These are phyloP conservation scores for Fraxinus albicans DNA, from an alignment of 305 asterid species.

Conservation along the genomic window DNA sequence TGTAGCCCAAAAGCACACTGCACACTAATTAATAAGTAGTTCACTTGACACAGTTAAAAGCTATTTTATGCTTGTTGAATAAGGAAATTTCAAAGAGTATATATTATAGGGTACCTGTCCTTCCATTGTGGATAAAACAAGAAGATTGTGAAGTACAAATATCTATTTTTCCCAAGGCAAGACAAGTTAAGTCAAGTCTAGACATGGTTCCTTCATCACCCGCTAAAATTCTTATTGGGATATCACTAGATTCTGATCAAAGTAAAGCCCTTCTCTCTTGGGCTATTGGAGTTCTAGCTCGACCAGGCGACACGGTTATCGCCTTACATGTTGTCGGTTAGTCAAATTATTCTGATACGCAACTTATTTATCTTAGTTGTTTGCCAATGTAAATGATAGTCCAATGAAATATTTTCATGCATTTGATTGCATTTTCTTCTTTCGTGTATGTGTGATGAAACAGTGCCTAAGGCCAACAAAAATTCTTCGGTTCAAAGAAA, in stretches of 20 bases:
- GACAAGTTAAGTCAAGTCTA: neutral
- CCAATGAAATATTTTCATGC: neutral
- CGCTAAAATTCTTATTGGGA: constrained; percentile 66
- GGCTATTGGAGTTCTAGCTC: constrained; percentile 56
- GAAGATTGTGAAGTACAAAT: neutral
- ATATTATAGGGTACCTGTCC: constrained; percentile 17
- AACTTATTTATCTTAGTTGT: neutral
- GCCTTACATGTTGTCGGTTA: constrained; percentile 72
- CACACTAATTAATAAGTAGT: constrained; percentile 10
- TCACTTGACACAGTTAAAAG: constrained; percentile 13
- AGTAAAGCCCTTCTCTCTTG: constrained; percentile 58
- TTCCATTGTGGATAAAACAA: constrained; percentile 20
- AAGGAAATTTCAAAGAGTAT: constrained; percentile 47
- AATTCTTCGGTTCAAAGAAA: constrained; percentile 31
- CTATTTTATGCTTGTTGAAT: constrained; percentile 50
- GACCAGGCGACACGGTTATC: constrained; percentile 61
- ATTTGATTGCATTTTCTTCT: neutral
- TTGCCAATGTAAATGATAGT: neutral
- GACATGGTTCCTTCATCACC: constrained; percentile 37
- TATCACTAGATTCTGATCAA: constrained; percentile 53
- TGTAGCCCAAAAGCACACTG: constrained; percentile 24
- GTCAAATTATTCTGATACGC: constrained; percentile 9
- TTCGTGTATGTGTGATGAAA: constrained; percentile 14
- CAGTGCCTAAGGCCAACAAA: constrained; percentile 42
- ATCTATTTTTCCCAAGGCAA: neutral